These are phyloP conservation scores for Erodium moschatum DNA, from an alignment of 441 rosid species.

Conservation along the genomic window DNA sequence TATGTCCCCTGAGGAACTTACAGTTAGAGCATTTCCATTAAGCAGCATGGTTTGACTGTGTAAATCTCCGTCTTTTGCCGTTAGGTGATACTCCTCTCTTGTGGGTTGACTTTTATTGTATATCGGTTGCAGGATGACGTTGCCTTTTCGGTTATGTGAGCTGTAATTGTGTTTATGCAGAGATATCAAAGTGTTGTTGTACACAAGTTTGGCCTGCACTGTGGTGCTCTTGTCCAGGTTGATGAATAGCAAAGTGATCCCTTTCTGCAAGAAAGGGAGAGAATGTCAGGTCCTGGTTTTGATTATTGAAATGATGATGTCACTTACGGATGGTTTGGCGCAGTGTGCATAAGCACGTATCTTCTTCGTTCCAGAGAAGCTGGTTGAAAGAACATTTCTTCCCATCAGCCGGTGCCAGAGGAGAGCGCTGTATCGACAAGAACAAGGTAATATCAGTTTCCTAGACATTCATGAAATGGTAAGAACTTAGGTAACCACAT, in stretches of 20 bases:
- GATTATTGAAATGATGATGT: not conserved
- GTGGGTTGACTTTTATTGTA: constrained; percentile 22
- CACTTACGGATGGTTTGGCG: constrained; percentile 61
- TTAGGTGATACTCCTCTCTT: constrained; percentile 83
- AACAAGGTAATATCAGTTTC: too few species aligned
- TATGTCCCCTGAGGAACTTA: constrained; percentile 53
- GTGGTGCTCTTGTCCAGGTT: constrained; percentile 60
- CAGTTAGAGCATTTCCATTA: constrained; percentile 52
- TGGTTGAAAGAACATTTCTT: constrained; percentile 50
- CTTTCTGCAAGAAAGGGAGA: constrained; percentile 40
- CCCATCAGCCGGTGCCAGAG: constrained; percentile 85
- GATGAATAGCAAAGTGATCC: constrained; percentile 56
- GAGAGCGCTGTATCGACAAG: constrained; percentile 53
- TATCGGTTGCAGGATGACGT: constrained; percentile 20
- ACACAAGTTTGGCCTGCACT: constrained; percentile 33
- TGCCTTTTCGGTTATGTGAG: constrained; percentile 9
- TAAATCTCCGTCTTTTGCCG: constrained; percentile 61
- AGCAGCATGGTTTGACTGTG: constrained; percentile 78
- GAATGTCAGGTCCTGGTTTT: not conserved
- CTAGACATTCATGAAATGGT: not conserved
- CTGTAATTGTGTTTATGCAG: constrained; percentile 24
- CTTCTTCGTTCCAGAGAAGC: constrained; percentile 54
- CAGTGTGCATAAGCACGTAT: constrained; percentile 71
- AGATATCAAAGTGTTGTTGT: constrained; percentile 30
- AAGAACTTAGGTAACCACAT: not conserved